Conservation (phyloP, 73 alveolate species). For the Paramecium pentaurelia region DNA sequence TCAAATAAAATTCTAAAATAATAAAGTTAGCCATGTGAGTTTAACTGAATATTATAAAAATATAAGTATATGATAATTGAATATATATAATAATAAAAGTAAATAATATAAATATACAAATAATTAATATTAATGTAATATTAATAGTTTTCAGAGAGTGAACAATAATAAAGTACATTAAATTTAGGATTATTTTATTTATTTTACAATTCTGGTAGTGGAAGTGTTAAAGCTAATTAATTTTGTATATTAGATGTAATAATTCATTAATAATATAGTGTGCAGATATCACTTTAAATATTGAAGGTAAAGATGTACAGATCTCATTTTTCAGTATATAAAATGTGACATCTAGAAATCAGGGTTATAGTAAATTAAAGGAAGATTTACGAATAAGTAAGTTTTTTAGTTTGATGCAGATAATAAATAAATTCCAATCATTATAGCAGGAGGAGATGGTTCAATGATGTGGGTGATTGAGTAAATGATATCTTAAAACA, state of each 20-base stretch:
- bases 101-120: too few species aligned
- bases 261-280: not conserved
- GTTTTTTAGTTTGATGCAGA: not conserved
- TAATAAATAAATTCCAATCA: not conserved
- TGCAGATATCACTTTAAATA: not conserved
- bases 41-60: not conserved
- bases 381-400: not conserved
- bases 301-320: not conserved
- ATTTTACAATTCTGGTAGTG: slow-evolving; percentile 40
- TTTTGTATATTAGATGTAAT: not conserved
- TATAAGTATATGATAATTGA: not conserved
- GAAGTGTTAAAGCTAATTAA: not conserved
- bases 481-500: slow-evolving; percentile 48
- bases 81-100: too few species aligned
- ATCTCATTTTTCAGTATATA: not conserved
- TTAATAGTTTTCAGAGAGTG: not conserved
- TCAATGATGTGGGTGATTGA: slow-evolving; percentile 78
- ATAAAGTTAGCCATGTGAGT: not conserved
- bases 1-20: too few species aligned
- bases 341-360: not conserved
- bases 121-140: not conserved
- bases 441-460: slow-evolving; percentile 86
- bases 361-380: not conserved
- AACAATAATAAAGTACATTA: not conserved
- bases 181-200: not conserved